These are phyloP conservation scores for Aspergillus sp. DNA, from an alignment of 2,329 filamentous ascomycete species.

Conservation along the genomic window DNA sequence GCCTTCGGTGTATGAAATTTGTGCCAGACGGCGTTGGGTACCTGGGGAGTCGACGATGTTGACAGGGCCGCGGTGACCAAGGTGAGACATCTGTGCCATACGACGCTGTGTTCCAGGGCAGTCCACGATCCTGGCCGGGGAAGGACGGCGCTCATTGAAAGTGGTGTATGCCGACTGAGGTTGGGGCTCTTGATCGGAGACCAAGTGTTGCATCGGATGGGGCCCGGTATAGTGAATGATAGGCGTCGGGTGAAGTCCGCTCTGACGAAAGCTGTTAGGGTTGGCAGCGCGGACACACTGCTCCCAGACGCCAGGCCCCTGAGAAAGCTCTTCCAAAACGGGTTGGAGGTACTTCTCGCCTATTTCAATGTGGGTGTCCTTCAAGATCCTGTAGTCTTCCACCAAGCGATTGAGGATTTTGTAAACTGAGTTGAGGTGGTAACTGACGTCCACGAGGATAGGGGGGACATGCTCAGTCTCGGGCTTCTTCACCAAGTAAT, in stretches of 20 bases:
- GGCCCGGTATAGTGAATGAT: not conserved
- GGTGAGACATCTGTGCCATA: not conserved
- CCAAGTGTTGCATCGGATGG: not conserved
- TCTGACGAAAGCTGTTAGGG: not conserved
- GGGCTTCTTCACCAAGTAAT: slow-evolving; percentile 17
- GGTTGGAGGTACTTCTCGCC: not conserved
- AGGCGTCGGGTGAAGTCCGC: not conserved
- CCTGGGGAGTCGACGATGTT: not conserved
- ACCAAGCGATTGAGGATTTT: not conserved
- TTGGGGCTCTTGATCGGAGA: not conserved
- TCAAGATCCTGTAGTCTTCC: not conserved
- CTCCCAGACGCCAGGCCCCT: not conserved
- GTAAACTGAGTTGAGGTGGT: not conserved
- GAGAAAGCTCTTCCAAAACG: not conserved
- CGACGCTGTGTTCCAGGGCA: not conserved
- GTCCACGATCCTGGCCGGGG: not conserved
- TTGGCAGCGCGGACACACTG: not conserved
- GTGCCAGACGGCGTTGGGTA: not conserved
- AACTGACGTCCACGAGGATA: not conserved
- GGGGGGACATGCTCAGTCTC: not conserved
- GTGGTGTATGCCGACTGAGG: not conserved
- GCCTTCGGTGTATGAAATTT: not conserved
- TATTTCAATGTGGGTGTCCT: not conserved
- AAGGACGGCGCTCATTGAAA: not conserved
- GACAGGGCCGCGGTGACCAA: not conserved